Evolutionary conservation across 1,284 basidiomycete species (phyloP).

Genomic region (Takashimella koratensis): DNA sequence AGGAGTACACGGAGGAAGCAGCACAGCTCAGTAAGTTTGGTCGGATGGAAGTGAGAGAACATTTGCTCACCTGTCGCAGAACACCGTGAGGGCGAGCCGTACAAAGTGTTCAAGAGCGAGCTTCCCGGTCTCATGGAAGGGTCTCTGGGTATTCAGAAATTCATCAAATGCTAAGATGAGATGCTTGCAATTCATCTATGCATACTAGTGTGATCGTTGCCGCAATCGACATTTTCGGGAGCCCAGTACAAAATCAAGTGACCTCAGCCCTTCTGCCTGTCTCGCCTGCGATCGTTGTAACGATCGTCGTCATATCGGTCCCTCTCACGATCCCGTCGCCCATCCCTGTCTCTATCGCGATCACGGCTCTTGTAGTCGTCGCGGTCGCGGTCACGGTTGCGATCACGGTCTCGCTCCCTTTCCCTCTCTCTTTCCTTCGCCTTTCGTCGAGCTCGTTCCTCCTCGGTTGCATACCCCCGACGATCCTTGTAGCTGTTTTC

Average conservation of each 20-base stretch:
- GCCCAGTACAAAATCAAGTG: no score
- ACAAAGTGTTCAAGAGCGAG: constrained; percentile 1
- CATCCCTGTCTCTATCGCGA: constrained; percentile 10
- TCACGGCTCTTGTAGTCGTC: constrained; percentile 14
- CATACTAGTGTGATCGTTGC: no score
- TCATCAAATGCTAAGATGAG: not conserved
- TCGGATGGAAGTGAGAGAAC: not conserved
- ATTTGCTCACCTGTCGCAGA: constrained; percentile 1
- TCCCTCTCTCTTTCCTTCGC: constrained; percentile 7
- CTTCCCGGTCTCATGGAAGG: not conserved
- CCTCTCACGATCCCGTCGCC: constrained; percentile 10
- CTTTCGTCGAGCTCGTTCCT: constrained; percentile 32
- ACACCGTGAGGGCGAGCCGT: constrained; percentile 5
- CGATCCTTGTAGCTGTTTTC: constrained; percentile 17
- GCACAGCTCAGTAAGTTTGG: constrained; percentile 6
- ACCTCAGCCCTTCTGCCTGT: constrained; percentile 1
- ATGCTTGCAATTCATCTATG: constrained; percentile 1
- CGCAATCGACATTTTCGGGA: no score
- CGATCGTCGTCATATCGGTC: constrained; percentile 7
- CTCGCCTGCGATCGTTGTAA: constrained; percentile 4
- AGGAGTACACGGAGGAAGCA: constrained; percentile 6
- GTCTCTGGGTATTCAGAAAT: constrained; percentile 1
- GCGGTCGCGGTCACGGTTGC: constrained; percentile 12
- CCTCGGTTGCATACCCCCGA: constrained; percentile 30
- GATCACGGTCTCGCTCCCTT: constrained; percentile 9